Evolutionary conservation across 139 green algal species (phyloP).

Genomic region (Micractinium conductrix): DNA sequence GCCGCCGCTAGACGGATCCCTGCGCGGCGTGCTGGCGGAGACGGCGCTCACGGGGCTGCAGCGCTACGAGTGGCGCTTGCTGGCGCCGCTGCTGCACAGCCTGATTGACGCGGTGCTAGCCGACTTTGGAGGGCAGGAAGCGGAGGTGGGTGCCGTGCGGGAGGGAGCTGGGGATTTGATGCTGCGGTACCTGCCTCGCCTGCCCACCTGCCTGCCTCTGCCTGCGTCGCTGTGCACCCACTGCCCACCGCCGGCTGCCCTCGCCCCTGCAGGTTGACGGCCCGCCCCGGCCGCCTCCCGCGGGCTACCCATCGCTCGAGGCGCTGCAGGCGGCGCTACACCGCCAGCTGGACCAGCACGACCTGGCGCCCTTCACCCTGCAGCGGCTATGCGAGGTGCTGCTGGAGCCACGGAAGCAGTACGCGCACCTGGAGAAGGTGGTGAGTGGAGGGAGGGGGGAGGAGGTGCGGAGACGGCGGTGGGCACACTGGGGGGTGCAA

Average conservation of each 20-base stretch:
- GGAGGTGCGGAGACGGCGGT: too few relatives aligned
- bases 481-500: too few relatives aligned
- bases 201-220: too few relatives aligned
- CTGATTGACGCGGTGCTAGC: slow-evolving; percentile 43
- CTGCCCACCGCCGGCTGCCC: neutral
- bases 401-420: slow-evolving; percentile 79
- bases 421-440: slow-evolving; percentile 70
- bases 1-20: neutral
- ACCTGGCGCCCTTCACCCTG: slow-evolving; percentile 71
- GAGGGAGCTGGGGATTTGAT: too few relatives aligned
- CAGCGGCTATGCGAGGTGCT: slow-evolving; percentile 82
- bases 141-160: neutral
- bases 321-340: slow-evolving; percentile 45
- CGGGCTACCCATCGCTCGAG: slow-evolving; percentile 29
- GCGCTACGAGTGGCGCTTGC: slow-evolving; percentile 63
- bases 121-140: slow-evolving; percentile 16
- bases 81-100: slow-evolving; percentile 62
- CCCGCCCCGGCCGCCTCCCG: slow-evolving; percentile 45
- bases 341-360: slow-evolving; percentile 44
- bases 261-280: slow-evolving; percentile 39
- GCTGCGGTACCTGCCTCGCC: too few relatives aligned
- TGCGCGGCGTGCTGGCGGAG: slow-evolving; percentile 65
- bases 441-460: neutral
- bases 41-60: slow-evolving; percentile 54
- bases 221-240: neutral